Evolutionary conservation across 441 rosid species (phyloP).

Genomic region (Euphorbia neoarborescens): DNA sequence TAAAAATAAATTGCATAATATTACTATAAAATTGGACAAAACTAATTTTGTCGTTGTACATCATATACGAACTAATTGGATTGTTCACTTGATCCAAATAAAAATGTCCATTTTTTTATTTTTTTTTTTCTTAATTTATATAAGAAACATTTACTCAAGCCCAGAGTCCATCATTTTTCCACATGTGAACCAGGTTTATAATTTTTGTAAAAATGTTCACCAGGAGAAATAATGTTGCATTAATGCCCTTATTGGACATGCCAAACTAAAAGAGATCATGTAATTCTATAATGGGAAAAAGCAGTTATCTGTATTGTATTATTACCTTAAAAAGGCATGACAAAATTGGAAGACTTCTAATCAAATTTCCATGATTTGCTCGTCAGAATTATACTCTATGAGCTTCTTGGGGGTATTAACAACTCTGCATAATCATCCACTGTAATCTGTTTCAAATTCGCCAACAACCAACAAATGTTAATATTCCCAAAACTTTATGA

Average conservation of each 20-base stretch:
- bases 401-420: constrained; percentile 52
- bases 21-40: too few relatives aligned
- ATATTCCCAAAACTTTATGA: not conserved
- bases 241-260: constrained; percentile 8
- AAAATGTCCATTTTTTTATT: too few relatives aligned
- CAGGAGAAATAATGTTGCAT: not conserved
- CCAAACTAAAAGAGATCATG: not conserved
- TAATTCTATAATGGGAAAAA: not conserved
- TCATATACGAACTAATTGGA: too few relatives aligned
- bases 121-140: too few relatives aligned
- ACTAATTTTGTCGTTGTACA: too few relatives aligned
- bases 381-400: constrained; percentile 34
- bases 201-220: constrained; percentile 4
- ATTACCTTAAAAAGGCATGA: constrained; percentile 24
- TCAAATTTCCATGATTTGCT: not conserved
- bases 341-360: constrained; percentile 28
- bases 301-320: not conserved
- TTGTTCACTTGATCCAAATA: too few relatives aligned
- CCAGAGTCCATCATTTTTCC: too few relatives aligned
- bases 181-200: too few relatives aligned
- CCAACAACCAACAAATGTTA: not conserved
- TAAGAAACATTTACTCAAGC: too few relatives aligned
- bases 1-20: too few relatives aligned
- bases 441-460: constrained; percentile 34
- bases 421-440: constrained; percentile 69